phyloP scores from a whole-genome alignment of 2,329 filamentous ascomycete species.

The Ascocoryne sarcoides region DNA sequence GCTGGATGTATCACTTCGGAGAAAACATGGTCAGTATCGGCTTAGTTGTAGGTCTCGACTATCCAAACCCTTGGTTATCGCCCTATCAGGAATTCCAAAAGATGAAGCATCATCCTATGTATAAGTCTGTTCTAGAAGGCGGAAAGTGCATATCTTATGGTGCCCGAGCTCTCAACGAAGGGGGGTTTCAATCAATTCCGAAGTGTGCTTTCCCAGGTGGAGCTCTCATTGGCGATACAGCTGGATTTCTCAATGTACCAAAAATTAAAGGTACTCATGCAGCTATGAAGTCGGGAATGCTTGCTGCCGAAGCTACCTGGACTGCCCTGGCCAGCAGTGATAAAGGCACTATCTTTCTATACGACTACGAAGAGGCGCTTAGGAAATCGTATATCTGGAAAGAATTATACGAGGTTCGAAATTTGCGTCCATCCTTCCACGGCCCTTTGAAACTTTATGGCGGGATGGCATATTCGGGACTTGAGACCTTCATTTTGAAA shows the following conservation, averaged over 20 bases:
- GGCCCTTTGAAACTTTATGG: conserved; percentile 79
- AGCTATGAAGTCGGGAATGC: conserved; percentile 94
- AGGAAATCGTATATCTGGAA: conserved; percentile 85
- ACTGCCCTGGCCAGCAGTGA: conserved; percentile 54
- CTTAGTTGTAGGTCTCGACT: conserved; percentile 87
- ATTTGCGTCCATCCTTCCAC: conserved; percentile 95
- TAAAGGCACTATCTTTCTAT: conserved; percentile 75
- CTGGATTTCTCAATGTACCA: conserved; percentile 92
- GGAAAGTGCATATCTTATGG: conserved; percentile 97
- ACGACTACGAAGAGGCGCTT: conserved; percentile 85
- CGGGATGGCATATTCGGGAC: conserved; percentile 82
- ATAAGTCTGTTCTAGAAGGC: conserved; percentile 77
- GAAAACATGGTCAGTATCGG: conserved; percentile 93
- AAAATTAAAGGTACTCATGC: conserved; percentile 99
- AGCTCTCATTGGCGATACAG: conserved; percentile 90
- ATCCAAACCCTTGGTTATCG: conserved; percentile 91
- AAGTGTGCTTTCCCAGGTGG: conserved; percentile 95
- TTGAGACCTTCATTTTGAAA: conserved; percentile 82
- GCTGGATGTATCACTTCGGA: conserved; percentile 99
- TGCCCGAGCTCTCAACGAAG: conserved; percentile 83
- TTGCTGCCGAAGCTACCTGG: conserved; percentile 87
- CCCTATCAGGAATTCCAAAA: conserved; percentile 97
- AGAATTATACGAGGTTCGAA: conserved; percentile 89
- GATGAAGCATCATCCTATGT: conserved; percentile 95
- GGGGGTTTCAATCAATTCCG: conserved; percentile 94